Percentiles rank a stretch among this genome's conserved stretches.
Conservation (phyloP, 805 yeast species). For the Candida ponderosae region DNA sequence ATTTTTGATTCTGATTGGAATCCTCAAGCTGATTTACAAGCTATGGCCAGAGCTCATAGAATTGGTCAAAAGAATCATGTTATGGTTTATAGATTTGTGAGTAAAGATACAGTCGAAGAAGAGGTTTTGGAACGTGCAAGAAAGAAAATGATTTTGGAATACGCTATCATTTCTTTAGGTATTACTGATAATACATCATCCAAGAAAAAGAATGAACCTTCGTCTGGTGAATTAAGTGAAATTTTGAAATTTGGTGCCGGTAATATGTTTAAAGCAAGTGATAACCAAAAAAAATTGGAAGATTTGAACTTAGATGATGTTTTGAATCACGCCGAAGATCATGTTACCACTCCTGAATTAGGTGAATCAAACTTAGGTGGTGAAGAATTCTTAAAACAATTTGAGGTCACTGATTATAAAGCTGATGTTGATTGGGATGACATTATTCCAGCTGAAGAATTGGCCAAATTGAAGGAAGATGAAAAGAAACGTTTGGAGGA, state of each 20-base stretch:
- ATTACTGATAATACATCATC: slow-evolving; percentile 63
- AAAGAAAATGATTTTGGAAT: slow-evolving; percentile 95
- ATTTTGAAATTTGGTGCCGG: slow-evolving; percentile 98
- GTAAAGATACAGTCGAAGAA: slow-evolving; percentile 97
- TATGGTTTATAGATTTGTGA: slow-evolving; percentile 94
- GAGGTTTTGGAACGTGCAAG: slow-evolving; percentile 95
- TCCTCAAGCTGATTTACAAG: slow-evolving; percentile 98
- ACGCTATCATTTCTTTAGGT: slow-evolving; percentile 94
- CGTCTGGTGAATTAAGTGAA: slow-evolving; percentile 79
- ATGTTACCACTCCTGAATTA: slow-evolving; percentile 88
- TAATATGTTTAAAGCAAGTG: slow-evolving; percentile 92
- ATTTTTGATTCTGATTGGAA: slow-evolving; percentile 99
- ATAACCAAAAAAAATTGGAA: slow-evolving; percentile 92
- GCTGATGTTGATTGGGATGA: slow-evolving; percentile 99
- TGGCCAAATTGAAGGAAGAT: slow-evolving; percentile 81
- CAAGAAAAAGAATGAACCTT: slow-evolving; percentile 62
- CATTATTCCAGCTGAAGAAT: slow-evolving; percentile 92
- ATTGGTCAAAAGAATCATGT: slow-evolving; percentile 99
- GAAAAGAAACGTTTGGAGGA: slow-evolving; percentile 85
- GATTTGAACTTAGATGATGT: slow-evolving; percentile 94
- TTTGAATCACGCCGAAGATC: slow-evolving; percentile 94
- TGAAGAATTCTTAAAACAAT: slow-evolving; percentile 93
- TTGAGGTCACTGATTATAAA: slow-evolving; percentile 96
- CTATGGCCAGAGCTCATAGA: slow-evolving; percentile 99
- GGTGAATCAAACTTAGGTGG: slow-evolving; percentile 98